Conservation (phyloP, 192 early-diverging fungal species). For the Podila horticola region DNA sequence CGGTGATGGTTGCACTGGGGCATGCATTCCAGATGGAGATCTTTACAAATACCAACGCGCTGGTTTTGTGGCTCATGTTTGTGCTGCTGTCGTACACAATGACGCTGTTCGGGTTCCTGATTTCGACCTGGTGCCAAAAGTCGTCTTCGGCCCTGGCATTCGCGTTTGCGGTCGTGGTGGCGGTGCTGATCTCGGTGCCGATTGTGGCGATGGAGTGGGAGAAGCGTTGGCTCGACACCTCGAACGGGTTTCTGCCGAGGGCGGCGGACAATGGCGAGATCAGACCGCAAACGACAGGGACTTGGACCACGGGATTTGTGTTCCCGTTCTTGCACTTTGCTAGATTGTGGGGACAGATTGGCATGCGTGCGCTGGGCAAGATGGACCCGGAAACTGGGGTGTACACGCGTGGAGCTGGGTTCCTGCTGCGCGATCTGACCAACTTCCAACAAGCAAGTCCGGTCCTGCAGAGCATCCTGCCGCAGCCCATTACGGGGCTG, state of each 20-base stretch:
- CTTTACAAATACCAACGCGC: conserved; percentile 68
- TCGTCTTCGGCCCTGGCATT: conserved; percentile 49
- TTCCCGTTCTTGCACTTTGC: conserved; percentile 65
- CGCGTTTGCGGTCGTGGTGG: conserved; percentile 53
- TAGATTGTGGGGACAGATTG: conserved; percentile 73
- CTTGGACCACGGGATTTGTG: conserved; percentile 34
- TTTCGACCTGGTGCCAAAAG: conserved; percentile 72
- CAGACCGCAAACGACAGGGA: conserved; percentile 23
- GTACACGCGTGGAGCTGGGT: conserved; percentile 68
- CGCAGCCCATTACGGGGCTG: conserved; percentile 58
- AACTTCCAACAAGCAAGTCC: conserved; percentile 19
- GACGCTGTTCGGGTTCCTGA: conserved; percentile 69
- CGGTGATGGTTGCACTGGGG: conserved; percentile 69
- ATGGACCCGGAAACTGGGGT: conserved; percentile 57
- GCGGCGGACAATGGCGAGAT: background rate
- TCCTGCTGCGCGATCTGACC: conserved; percentile 56
- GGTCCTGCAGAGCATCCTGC: conserved; percentile 53
- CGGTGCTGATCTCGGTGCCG: conserved; percentile 76
- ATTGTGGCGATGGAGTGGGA: conserved; percentile 72
- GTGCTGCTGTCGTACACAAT: conserved; percentile 76
- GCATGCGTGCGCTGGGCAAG: conserved; percentile 24
- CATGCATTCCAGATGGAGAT: conserved; percentile 66
- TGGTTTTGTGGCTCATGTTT: conserved; percentile 67
- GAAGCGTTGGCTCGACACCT: conserved; percentile 53
- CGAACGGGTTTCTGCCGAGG: background rate